phyloP scores from a whole-genome alignment of 805 yeast species.

The Metschnikowia similis region DNA sequence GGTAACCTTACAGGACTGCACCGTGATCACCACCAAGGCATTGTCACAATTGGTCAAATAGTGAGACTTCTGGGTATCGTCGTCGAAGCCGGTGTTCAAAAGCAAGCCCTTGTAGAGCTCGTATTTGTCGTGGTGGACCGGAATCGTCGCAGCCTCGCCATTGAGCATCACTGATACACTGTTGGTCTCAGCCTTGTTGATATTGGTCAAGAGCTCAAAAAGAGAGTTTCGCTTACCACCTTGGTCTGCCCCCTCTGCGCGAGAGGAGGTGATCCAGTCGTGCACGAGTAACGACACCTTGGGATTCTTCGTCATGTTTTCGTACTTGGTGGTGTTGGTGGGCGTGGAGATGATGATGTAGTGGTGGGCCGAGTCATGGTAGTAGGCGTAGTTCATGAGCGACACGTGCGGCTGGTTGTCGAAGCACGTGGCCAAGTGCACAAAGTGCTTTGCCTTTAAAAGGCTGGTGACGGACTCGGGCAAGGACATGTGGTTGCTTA shows the following conservation, averaged over 20 bases:
- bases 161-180: slow-evolving; percentile 77
- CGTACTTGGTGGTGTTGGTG: slow-evolving; percentile 65
- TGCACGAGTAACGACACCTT: slow-evolving; percentile 80
- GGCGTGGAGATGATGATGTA: slow-evolving; percentile 71
- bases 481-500: slow-evolving; percentile 11
- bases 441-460: slow-evolving; percentile 58
- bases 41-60: slow-evolving; percentile 47
- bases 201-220: slow-evolving; percentile 58
- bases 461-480: slow-evolving; percentile 40
- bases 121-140: slow-evolving; percentile 41
- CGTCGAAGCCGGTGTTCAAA: slow-evolving; percentile 62
- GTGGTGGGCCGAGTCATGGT: slow-evolving; percentile 37
- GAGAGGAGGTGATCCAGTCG: slow-evolving; percentile 77
- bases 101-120: slow-evolving; percentile 59
- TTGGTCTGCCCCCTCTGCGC: slow-evolving; percentile 15
- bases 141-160: slow-evolving; percentile 62
- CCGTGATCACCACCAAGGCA: slow-evolving; percentile 60
- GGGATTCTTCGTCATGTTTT: slow-evolving; percentile 66
- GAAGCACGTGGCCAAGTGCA: slow-evolving; percentile 80
- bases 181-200: slow-evolving; percentile 72
- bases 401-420: slow-evolving; percentile 80
- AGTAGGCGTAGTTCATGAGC: slow-evolving; percentile 84
- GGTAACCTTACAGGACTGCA: slow-evolving; percentile 70
- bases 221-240: slow-evolving; percentile 23
- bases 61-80: slow-evolving; percentile 55